Base-by-base conservation (phyloP, 306 rosid genomes). In the Medicago ruthenica region DNA sequence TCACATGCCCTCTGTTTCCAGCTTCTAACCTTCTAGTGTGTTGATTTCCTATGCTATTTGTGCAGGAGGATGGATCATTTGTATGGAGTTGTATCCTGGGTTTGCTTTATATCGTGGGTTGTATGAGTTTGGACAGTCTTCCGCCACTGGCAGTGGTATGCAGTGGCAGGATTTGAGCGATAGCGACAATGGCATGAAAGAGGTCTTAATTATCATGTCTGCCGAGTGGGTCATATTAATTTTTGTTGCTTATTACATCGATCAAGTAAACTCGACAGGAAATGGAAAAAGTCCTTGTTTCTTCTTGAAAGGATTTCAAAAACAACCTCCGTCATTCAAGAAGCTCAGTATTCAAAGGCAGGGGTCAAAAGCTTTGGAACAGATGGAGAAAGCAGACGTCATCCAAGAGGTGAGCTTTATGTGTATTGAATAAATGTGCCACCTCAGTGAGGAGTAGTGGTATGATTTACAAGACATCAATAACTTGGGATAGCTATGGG, bases 21-120 rank as follows among this genome's bases (percentile, higher is more conserved):
- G 60, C 70, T 69, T 59, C 74, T 82, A 51, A 67, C 57, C 63
- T 65, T 68, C 44, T 50, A 75, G 58, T 59, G 41, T 51, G n/a
- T 64, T 16, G 16, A 48, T 77, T 72, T 27, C 67, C 58, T 80
- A 36, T 80, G 53, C 54, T 76, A 76, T 71, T 61, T 59, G 54
- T 67, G 41, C 82, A 93, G 98, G 86, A 75, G 70, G 42, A 34
- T 79, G 91, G 93, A 78, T 88, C 71, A 76, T 88, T 83, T 84
- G 69, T 47, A 20, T 93, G 76, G 90, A 93, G 88, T 70, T 91
- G 66, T 91, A 76, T 82, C 98, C 97, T 12, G 98, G 97, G 60
- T 88, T 93, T 77, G 74, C 97, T 72, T 82, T 93, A 54, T 88
- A 80, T 79, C 90, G 98, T 9, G 97, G 97, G 47, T 40, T 93